A percentile compares a stretch with the other conserved stretches of the same genome.
These are phyloP conservation scores for Immersiporthe knoxdaviesiana DNA, from an alignment of 2,329 filamentous ascomycete species.

Conservation along the genomic window DNA sequence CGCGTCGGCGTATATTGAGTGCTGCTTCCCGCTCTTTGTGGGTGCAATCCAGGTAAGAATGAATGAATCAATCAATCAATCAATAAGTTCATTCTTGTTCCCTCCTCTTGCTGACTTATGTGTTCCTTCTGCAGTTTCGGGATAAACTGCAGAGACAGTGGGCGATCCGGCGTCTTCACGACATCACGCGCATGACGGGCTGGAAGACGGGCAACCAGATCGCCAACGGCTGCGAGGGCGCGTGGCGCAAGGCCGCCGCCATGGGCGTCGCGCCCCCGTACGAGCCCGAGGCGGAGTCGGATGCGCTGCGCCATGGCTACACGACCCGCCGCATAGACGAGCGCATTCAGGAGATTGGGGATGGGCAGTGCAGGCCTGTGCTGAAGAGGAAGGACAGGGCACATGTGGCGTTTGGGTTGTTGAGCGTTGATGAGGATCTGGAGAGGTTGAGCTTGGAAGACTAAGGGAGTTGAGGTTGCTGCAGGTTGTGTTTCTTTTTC, in stretches of 20 bases:
- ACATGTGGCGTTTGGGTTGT: constrained; percentile 76
- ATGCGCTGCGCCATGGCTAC: constrained; percentile 40
- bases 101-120: constrained; percentile 64
- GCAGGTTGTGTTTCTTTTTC: no score
- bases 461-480: neutral
- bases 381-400: constrained; percentile 66
- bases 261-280: constrained; percentile 80
- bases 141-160: constrained; percentile 74
- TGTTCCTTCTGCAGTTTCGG: constrained; percentile 59
- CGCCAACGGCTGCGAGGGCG: constrained; percentile 79
- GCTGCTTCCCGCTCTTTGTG: constrained; percentile 82
- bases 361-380: constrained; percentile 52
- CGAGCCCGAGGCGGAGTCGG: constrained; percentile 43
- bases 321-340: constrained; percentile 55
- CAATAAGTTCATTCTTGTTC: neutral
- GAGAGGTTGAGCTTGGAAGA: constrained; percentile 60
- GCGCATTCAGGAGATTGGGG: constrained; percentile 52
- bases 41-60: constrained; percentile 70
- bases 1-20: constrained; percentile 81
- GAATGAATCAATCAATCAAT: neutral
- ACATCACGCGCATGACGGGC: constrained; percentile 79
- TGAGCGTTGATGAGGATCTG: constrained; percentile 79
- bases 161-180: constrained; percentile 73
- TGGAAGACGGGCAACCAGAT: constrained; percentile 86
- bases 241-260: constrained; percentile 77